Evolutionary conservation across 1,284 basidiomycete species (phyloP), one percentile per base, ranked within the genome.

Genomic region (Boletellus deceptivus): DNA sequence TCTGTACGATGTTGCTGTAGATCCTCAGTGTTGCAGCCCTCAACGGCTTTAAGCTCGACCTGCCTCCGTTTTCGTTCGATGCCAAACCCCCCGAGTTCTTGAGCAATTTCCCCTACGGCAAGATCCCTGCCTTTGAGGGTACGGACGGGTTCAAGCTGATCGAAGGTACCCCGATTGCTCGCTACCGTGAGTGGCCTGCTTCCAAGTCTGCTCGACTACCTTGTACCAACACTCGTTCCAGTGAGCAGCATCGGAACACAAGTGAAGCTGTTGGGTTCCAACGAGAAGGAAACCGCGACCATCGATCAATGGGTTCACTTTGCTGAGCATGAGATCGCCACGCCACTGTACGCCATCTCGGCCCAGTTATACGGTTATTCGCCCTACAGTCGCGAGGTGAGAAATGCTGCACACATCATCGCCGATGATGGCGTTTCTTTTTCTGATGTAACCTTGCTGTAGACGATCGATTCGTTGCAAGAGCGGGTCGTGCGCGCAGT

Each of bases 121-220:
- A 76, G 70, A 67, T 82, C 52, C 84, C 84, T 44, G 70, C 71
- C 33, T 79, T 84, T 55, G 76, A 80, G 65, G 70, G 67, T 44
- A 59, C 68, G 35, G 77, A 82, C 55, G 81, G 79, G 53, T 73
- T 77, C 65, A 65, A 63, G 55, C 62, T 86, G 47, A 67, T 67
- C 52, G 83, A 86, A 73, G 72, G 71, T n/a, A 65, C 70, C 49
- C 73, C 82, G 55, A 83, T 86, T 57, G 75, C 80, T 17, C 75
- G 73, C 54, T 82, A 83, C 69, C 62, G 83, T 84, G 63, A 74
- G 80, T 77, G 4, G 6, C 3, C 6, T 20, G 9, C 22, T 24
- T 6, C 33, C 0, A 16, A 5, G 8, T 13, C 5, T 11, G 0
- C 11, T 7, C 7, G 6, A 14, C 20, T 9, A 29, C 14, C 9